Evolutionary conservation across 805 yeast genomes (phyloP), one percentile per base, ranked within the genome.

Genomic region (Cyberlindnera bimundalis): DNA sequence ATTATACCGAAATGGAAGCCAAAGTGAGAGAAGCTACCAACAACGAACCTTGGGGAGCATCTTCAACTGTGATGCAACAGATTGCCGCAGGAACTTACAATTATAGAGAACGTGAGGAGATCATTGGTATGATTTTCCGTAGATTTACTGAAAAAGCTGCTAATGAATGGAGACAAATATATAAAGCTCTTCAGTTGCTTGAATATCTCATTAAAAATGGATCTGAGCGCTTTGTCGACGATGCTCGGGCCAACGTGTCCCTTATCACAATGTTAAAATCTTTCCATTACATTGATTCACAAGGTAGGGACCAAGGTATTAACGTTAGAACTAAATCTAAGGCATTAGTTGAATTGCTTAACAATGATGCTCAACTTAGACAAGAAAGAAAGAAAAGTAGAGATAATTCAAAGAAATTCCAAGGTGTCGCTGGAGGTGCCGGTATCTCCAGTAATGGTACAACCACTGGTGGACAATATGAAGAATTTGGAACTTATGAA

Each of bases 11-110:
- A 46, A 88, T 87, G 83, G 99, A 93, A 66, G 82, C 95, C 33
- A 89, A 86, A 62, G 98, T 90, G 13, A 78, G 97, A 47, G 99
- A 91, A 66, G 98, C 98, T 35, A 93, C 99, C 37, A 93, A 93
- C 64, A 93, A 93, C 61, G 99, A 93, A 65, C 99, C 99, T 1
- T 93, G 99, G 99, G 99, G 99, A 8, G 91, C 96, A 3, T 79
- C 95, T 4, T 76, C 91, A 2, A 76, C 96, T 2, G 68, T 86
- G 58, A 93, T 93, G 99, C 86, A 87, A 47, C 93, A 90, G 59
- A 93, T 93, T 52, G 93, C 98, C 4, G 84, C 89, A 27, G 97
- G 96, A 2, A 93, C 99, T 3, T 87, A 86, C 66, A 88, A 86
- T 67, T 79, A 79, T 56, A 68, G 87, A 48, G 93, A 85, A 55